Conservation (phyloP, 768 basidiomycete genomes). For the Termitomyces eurrhizus region DNA sequence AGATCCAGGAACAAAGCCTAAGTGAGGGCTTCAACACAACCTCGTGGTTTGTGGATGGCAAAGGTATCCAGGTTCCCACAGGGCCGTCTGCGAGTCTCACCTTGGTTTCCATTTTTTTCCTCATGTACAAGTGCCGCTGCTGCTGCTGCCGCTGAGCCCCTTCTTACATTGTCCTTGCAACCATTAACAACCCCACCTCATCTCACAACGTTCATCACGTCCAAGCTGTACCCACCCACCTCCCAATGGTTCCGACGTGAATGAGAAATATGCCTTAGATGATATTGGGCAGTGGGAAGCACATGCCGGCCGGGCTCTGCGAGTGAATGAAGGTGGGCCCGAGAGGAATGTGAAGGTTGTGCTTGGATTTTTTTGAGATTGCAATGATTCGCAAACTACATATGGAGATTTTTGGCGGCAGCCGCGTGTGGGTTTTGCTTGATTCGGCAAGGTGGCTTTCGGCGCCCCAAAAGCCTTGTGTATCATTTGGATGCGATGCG, state of each 20-base stretch:
- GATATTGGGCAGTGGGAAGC: too few species aligned
- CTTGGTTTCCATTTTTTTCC: background rate
- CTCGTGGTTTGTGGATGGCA: slow-evolving; percentile 80
- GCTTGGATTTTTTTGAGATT: too few species aligned
- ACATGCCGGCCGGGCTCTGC: too few species aligned
- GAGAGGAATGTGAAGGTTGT: too few species aligned
- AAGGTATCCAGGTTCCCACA: slow-evolving; percentile 84
- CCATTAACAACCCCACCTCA: slow-evolving; percentile 54
- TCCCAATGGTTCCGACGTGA: slow-evolving; percentile 83
- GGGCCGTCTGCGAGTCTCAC: slow-evolving; percentile 8
- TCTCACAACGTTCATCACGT: slow-evolving; percentile 79
- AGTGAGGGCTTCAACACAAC: slow-evolving; percentile 75
- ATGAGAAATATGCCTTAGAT: too few species aligned
- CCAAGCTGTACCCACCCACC: slow-evolving; percentile 80
- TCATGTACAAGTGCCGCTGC: slow-evolving; percentile 17
- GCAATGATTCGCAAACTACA: too few species aligned
- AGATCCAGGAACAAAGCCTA: slow-evolving; percentile 38
- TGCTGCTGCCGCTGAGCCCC: too few species aligned
- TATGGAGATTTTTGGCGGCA: too few species aligned
- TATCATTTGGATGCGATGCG: slow-evolving; percentile 26
- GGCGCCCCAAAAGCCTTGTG: slow-evolving; percentile 45
- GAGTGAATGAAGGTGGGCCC: too few species aligned
- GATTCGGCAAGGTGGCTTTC: slow-evolving; percentile 87
- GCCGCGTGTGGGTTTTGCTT: slow-evolving; percentile 46
- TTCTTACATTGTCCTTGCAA: slow-evolving; percentile 69